Evolutionary conservation across 2,329 filamentous ascomycete genomes (phyloP).

Genomic region (Calonectria fujianensis): DNA sequence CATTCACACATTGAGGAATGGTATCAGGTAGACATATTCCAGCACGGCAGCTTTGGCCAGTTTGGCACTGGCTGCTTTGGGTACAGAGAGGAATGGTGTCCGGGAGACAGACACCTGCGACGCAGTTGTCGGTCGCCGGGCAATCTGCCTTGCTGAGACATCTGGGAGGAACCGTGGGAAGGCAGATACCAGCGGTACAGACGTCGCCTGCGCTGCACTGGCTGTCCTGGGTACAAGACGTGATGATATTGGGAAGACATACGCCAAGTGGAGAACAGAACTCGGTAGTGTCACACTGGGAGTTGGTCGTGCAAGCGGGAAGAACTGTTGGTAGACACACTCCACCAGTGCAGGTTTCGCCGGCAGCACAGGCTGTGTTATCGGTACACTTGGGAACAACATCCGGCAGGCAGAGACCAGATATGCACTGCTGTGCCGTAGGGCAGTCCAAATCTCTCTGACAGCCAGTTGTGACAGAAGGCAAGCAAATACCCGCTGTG

Average conservation of each 20-base stretch:
- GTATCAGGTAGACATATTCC: slow-evolving; percentile 3
- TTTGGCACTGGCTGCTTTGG: not conserved
- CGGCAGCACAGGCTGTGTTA: not conserved
- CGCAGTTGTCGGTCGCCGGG: slow-evolving; percentile 7
- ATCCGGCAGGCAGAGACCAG: not conserved
- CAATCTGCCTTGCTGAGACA: slow-evolving; percentile 18
- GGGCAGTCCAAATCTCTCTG: not conserved
- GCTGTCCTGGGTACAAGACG: not conserved
- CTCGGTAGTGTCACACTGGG: slow-evolving; percentile 6
- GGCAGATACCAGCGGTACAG: slow-evolving; percentile 1
- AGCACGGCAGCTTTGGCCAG: slow-evolving; percentile 9
- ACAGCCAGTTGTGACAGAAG: not conserved
- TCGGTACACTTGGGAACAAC: not conserved
- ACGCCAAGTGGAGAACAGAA: slow-evolving; percentile 25
- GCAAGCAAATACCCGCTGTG: slow-evolving; percentile 10
- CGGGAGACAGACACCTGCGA: slow-evolving; percentile 12
- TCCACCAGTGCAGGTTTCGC: slow-evolving; percentile 8
- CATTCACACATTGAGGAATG: not conserved
- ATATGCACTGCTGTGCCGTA: not conserved
- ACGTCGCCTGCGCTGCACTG: not conserved
- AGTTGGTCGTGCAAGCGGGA: not conserved
- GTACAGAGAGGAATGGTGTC: slow-evolving; percentile 9
- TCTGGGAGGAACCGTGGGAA: not conserved
- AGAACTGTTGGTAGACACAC: slow-evolving; percentile 26
- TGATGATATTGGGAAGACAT: slow-evolving; percentile 9